These are phyloP conservation scores for Chrysoporthe puriensis DNA, from an alignment of 2,329 filamentous ascomycete species.

Conservation along the genomic window DNA sequence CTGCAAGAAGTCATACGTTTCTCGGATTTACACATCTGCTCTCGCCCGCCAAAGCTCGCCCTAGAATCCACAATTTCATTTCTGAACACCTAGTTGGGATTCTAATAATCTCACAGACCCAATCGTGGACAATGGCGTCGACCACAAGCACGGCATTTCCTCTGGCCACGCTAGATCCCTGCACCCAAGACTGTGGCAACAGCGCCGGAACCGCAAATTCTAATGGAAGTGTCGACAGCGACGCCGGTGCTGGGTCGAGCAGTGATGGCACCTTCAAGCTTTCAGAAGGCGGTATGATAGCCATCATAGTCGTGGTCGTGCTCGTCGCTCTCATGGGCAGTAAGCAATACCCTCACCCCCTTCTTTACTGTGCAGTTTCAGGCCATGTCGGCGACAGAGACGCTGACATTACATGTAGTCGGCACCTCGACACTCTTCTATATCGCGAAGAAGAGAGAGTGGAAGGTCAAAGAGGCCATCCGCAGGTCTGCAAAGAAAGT, in stretches of 20 bases:
- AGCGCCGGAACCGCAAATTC: conserved; percentile 36
- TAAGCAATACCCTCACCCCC: conserved; percentile 45
- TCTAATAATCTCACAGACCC: not conserved
- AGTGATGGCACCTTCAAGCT: conserved; percentile 64
- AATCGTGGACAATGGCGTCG: conserved; percentile 42
- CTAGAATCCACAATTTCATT: not conserved
- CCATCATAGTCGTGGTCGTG: conserved; percentile 74
- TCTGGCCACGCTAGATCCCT: conserved; percentile 46
- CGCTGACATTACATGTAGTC: conserved; percentile 47
- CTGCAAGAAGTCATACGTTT: not conserved
- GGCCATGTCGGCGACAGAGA: not conserved
- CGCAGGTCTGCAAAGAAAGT: conserved; percentile 68
- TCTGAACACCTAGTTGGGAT: not conserved
- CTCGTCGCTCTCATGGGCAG: conserved; percentile 70
- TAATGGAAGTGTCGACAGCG: conserved; percentile 47
- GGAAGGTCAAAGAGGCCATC: conserved; percentile 75
- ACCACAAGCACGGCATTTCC: conserved; percentile 45
- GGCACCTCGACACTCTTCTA: conserved; percentile 72
- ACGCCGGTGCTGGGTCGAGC: conserved; percentile 64
- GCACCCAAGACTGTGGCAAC: conserved; percentile 40
- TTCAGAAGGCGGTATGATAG: conserved; percentile 71
- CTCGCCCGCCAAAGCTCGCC: not conserved
- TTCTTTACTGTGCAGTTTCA: not conserved
- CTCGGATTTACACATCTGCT: conserved; percentile 12
- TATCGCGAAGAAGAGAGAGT: conserved; percentile 82